Evolutionary conservation across 2,329 filamentous ascomycete species (phyloP).

Genomic region (Metarhizium robertsii): DNA sequence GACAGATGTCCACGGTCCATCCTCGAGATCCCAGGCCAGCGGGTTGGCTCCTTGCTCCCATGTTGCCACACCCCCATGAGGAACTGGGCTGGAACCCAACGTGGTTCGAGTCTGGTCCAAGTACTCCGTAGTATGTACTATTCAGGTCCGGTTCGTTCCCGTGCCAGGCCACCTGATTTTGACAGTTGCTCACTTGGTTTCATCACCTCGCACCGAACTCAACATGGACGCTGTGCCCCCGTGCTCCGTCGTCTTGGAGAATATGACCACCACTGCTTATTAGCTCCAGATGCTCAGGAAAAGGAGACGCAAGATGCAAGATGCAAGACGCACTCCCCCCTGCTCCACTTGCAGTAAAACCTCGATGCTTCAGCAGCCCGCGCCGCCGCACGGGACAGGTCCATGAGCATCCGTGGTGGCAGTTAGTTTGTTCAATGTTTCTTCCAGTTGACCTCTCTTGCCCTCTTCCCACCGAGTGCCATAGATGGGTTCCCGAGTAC

Average conservation of each 20-base stretch:
- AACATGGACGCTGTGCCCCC: too few relatives aligned
- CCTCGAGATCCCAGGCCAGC: too few relatives aligned
- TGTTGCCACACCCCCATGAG: not conserved
- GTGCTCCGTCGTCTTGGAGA: too few relatives aligned
- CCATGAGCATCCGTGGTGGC: slow-evolving; percentile 4
- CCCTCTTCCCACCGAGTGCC: not conserved
- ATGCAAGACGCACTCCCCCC: not conserved
- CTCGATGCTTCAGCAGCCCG: not conserved
- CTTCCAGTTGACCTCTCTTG: not conserved
- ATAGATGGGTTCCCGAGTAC: not conserved
- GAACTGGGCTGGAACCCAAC: not conserved
- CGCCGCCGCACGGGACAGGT: slow-evolving; percentile 6
- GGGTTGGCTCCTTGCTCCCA: too few relatives aligned
- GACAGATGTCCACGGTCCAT: too few relatives aligned
- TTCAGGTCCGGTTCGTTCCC: not conserved
- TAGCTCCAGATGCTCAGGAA: not conserved
- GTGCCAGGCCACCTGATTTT: not conserved
- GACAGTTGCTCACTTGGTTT: not conserved
- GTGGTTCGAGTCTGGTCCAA: not conserved
- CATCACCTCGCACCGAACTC: not conserved
- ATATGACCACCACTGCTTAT: too few relatives aligned
- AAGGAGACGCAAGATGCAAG: not conserved
- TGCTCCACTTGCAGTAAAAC: not conserved
- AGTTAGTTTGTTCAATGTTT: not conserved
- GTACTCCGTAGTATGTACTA: not conserved